phyloP scores from a whole-genome alignment of 129 eudicot genomes.

The Mikania micrantha region DNA sequence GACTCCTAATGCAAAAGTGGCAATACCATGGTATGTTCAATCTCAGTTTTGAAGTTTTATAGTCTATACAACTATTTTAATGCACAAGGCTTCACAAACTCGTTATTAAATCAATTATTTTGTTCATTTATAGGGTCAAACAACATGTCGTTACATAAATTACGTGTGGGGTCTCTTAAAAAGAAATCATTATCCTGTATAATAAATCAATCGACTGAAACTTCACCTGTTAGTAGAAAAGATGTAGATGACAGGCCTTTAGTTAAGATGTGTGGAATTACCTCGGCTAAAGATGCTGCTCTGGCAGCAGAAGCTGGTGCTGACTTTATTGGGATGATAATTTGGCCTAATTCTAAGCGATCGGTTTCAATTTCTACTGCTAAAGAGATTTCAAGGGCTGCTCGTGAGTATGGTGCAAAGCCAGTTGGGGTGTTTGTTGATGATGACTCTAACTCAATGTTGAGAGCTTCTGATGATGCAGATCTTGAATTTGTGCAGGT shows the following conservation, averaged over 20 bases:
- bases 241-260: conserved; percentile 38
- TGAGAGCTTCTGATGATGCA: conserved; percentile 67
- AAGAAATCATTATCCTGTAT: conserved; percentile 20
- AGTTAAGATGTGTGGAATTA: conserved; percentile 96
- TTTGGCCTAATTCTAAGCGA: conserved; percentile 93
- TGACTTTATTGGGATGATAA: conserved; percentile 87
- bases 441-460: conserved; percentile 60
- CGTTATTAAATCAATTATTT: neutral
- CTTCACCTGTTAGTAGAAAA: conserved; percentile 17
- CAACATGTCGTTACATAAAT: conserved; percentile 12
- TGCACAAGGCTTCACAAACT: neutral
- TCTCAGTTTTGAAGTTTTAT: neutral
- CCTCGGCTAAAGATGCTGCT: conserved; percentile 92
- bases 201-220: conserved; percentile 15
- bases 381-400: conserved; percentile 73
- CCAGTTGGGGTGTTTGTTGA: conserved; percentile 98
- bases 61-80: neutral
- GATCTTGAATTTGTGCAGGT: conserved; percentile 92
- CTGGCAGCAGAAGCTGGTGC: conserved; percentile 98
- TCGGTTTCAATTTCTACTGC: conserved; percentile 70
- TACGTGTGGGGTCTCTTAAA: conserved; percentile 4
- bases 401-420: conserved; percentile 71
- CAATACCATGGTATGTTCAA: conserved; percentile 19
- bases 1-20: conserved; percentile 2
- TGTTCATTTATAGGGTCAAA: conserved; percentile 25